Percentiles rank a stretch among this genome's conserved stretches.
Conservation (phyloP, 2,329 filamentous ascomycete species). For the Claviceps capensis region DNA sequence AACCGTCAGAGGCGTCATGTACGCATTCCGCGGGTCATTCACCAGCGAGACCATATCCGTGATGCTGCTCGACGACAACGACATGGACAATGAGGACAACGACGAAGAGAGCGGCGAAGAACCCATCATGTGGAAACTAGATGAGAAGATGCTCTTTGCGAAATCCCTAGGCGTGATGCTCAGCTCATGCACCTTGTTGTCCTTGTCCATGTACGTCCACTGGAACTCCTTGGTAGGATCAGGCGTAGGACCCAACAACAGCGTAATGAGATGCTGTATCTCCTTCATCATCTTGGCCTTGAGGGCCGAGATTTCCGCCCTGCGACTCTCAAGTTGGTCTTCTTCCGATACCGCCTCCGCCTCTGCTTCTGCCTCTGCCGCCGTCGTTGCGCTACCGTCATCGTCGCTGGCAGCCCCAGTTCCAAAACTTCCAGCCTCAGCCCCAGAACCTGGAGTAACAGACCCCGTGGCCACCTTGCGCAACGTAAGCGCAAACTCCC, state of each 20-base stretch:
- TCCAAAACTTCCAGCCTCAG: too few relatives aligned
- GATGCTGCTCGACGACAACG: conserved; percentile 38
- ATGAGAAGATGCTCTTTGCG: conserved; percentile 43
- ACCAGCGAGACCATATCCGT: conserved; percentile 66
- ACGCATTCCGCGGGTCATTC: conserved; percentile 70
- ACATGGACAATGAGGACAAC: background rate
- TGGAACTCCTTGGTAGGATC: conserved; percentile 53
- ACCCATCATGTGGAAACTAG: conserved; percentile 37
- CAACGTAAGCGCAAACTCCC: conserved; percentile 68
- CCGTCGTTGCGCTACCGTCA: background rate
- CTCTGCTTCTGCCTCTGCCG: too few relatives aligned
- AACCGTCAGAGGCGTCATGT: conserved; percentile 60
- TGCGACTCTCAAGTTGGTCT: too few relatives aligned
- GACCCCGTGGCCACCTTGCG: conserved; percentile 24
- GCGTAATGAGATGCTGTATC: conserved; percentile 66
- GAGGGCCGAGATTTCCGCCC: background rate
- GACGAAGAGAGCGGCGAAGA: background rate
- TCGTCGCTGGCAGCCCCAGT: background rate
- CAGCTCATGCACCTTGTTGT: conserved; percentile 49
- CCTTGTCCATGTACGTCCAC: conserved; percentile 67
- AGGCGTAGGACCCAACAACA: conserved; percentile 71
- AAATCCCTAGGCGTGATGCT: conserved; percentile 57
- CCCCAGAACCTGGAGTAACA: too few relatives aligned
- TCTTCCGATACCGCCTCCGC: too few relatives aligned
- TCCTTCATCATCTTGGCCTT: conserved; percentile 70